Base-by-base conservation (phyloP, 2,329 filamentous ascomycete species). In the Sodiomyces alkalinus region DNA sequence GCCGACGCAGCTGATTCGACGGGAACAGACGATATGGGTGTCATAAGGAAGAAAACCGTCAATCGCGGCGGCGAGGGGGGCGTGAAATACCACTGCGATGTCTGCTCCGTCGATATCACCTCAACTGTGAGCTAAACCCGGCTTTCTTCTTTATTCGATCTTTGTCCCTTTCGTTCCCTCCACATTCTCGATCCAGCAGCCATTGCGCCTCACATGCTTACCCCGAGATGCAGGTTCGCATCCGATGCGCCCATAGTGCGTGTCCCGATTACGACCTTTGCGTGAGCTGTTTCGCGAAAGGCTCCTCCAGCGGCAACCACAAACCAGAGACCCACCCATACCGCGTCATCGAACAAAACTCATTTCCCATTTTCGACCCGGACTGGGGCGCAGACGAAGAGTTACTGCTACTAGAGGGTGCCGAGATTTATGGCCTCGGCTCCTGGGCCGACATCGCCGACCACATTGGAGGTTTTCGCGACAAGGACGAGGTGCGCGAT, bases 311-410 rank as follows among this genome's bases (percentile, higher is more conserved):
- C 37, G 80, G 82, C 42, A 75, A 80, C 31, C 90, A 98, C 52
- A 76, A 92, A 40, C 87, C 90, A 6, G 68, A 74, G 5, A 80
- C 80, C 9, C 90, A 98, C 54, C 64, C 82, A 10, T 98, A 77
- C 51, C 79, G 82, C 37, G 90, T 98, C 19, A 94, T 98, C 39
- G 90, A 98, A 52, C 90, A 96, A 46, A 93, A 98, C 48, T 94
- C 87, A 0, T 92, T 98, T 27, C 90, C 90, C 1, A 96, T 98
- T 33, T 98, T 92, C 45, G 78, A 86, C 40, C 69, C 73, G 33
- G 86, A 93, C 46, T 98, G 90, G 90, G 90, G 90, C 29, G 90
- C 90, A 15, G 90, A 98, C 48, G 90, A 98, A 50, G 90, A 98
- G 52, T 56, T 96, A n/a, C 59, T 96, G 5, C 59, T 98, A 29